Evolutionary conservation across 371 early-diverging fungal genomes (phyloP).

Genomic region (Rhizopus sp.): DNA sequence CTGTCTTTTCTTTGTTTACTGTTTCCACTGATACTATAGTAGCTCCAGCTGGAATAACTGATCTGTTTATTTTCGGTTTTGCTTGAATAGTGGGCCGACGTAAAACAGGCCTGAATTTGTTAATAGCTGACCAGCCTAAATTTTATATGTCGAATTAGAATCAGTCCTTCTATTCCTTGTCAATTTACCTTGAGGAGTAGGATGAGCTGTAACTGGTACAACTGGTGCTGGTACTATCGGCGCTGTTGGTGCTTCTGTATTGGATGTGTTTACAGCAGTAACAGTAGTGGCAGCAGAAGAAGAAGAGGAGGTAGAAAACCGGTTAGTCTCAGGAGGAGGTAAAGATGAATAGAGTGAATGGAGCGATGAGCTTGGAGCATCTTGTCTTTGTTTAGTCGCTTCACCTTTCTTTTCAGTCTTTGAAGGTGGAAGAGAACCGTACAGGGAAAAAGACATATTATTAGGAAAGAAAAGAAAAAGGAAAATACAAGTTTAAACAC

Average conservation of each 20-base stretch:
- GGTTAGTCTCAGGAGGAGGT: conserved; percentile 21
- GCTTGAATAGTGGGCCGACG: conserved; percentile 51
- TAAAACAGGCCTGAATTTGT: conserved; percentile 49
- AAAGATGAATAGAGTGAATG: conserved; percentile 28
- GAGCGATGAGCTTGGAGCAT: background rate
- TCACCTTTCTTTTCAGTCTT: conserved; percentile 22
- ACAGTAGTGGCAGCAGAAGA: background rate
- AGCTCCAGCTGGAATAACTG: conserved; percentile 50
- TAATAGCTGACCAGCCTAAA: conserved; percentile 47
- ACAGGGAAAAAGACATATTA: conserved; percentile 29
- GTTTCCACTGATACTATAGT: conserved; percentile 42
- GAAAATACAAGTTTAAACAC: no score
- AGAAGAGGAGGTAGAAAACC: background rate
- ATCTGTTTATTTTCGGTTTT: conserved; percentile 44
- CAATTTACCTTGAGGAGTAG: conserved; percentile 13
- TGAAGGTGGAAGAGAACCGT: conserved; percentile 29
- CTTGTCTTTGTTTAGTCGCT: background rate
- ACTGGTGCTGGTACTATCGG: background rate
- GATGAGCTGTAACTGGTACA: background rate
- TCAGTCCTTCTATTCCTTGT: background rate
- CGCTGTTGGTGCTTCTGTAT: background rate
- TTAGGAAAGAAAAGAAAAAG: background rate
- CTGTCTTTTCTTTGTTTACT: conserved; percentile 28
- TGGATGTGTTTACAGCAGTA: background rate
- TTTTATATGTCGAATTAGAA: background rate